phyloP scores from a whole-genome alignment of 306 rosid species.

The Cucurbita maxima region DNA sequence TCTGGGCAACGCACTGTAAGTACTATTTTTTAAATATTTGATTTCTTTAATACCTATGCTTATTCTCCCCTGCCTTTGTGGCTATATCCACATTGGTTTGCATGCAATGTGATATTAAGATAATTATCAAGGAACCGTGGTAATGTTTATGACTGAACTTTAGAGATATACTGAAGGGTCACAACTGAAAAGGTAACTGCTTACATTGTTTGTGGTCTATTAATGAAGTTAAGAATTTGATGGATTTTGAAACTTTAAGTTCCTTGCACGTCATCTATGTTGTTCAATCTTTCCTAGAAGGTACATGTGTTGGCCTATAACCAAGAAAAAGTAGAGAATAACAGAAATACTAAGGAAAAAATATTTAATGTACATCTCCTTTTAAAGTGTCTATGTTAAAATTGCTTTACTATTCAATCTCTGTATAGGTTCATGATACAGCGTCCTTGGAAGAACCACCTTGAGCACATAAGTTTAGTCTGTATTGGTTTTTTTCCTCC shows the following conservation, averaged over 20 bases:
- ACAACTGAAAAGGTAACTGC: not conserved
- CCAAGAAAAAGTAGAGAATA: not conserved
- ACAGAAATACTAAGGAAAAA: not conserved
- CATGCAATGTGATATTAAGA: not conserved
- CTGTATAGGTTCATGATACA: not conserved
- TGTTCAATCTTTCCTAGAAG: not conserved
- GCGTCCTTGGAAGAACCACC: not conserved
- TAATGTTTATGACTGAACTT: not conserved
- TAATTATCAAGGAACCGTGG: not conserved
- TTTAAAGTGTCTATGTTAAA: not conserved
- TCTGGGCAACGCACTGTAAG: slow-evolving; percentile 98
- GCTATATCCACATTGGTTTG: not conserved
- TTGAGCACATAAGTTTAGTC: not conserved
- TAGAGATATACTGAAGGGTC: not conserved
- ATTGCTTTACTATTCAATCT: not conserved
- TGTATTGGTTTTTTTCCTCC: not conserved
- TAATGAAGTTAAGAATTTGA: not conserved
- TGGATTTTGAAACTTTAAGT: not conserved
- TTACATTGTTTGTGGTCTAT: not conserved
- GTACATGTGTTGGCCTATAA: not conserved
- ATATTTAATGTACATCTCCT: not conserved
- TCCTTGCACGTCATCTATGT: not conserved
- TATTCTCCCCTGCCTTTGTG: not conserved
- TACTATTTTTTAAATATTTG: slow-evolving; percentile 8
- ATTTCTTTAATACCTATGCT: not conserved